phyloP scores from a whole-genome alignment of 208 protist species.

The Naegleria fowleri region DNA sequence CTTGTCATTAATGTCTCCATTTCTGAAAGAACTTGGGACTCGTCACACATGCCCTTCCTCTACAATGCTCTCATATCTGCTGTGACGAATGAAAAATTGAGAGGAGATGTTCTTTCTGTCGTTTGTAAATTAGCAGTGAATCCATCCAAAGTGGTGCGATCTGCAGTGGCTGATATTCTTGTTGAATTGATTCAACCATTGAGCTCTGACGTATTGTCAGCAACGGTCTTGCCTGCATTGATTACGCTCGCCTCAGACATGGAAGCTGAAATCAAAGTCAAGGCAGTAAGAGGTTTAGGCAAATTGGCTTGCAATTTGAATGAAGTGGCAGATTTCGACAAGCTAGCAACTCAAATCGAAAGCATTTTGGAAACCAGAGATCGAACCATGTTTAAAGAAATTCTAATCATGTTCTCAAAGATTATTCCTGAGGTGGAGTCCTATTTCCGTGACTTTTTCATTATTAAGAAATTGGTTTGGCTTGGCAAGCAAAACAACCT shows the following conservation, averaged over 20 bases:
- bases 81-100: neutral
- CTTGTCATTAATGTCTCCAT: neutral
- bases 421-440: conserved; percentile 13
- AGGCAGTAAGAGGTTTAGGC: neutral
- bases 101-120: neutral
- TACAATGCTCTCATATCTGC: neutral
- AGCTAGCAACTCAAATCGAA: neutral
- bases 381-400: neutral
- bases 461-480: conserved; percentile 3
- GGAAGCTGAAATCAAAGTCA: neutral
- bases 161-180: neutral
- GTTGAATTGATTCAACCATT: neutral
- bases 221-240: neutral
- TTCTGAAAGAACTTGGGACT: neutral
- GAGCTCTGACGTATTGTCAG: neutral
- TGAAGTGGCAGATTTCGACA: neutral
- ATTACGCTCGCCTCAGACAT: neutral
- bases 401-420: neutral
- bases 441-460: neutral
- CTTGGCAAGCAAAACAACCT: neutral
- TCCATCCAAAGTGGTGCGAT: neutral
- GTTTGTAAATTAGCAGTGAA: neutral
- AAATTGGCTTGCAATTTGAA: neutral
- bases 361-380: neutral
- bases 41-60: neutral